phyloP scores from a whole-genome alignment of 2,329 filamentous ascomycete species.

The Cladosporium sp. region DNA sequence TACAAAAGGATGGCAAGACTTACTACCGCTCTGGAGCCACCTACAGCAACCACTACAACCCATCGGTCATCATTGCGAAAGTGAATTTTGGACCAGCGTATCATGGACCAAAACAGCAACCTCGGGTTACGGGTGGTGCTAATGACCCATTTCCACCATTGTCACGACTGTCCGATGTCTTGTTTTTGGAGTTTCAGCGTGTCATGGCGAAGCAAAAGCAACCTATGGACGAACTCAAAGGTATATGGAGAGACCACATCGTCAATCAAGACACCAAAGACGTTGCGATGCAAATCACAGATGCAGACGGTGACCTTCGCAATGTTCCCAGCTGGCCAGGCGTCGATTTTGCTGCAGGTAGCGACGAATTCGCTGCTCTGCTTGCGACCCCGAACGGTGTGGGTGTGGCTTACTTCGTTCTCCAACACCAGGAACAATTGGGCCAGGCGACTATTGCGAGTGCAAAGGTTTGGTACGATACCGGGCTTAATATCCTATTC shows the following conservation, averaged over 20 bases:
- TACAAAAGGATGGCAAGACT: not conserved
- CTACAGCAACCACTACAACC: constrained; percentile 2
- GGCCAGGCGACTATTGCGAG: constrained; percentile 11
- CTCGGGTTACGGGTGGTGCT: constrained; percentile 9
- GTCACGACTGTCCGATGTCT: constrained; percentile 15
- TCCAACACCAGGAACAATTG: constrained; percentile 17
- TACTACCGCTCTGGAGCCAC: not conserved
- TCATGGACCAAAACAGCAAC: not conserved
- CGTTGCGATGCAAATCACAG: not conserved
- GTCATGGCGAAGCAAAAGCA: constrained; percentile 5
- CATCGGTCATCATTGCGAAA: not conserved
- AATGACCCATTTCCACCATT: constrained; percentile 9
- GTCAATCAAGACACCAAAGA: constrained; percentile 2
- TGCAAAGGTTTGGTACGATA: constrained; percentile 1
- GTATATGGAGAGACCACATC: not conserved
- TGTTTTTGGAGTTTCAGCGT: constrained; percentile 15
- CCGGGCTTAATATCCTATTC: not conserved
- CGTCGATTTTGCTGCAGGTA: not conserved
- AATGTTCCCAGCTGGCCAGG: not conserved
- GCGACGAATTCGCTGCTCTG: constrained; percentile 12
- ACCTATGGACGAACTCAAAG: not conserved
- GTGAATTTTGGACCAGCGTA: not conserved
- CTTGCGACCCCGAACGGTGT: constrained; percentile 15
- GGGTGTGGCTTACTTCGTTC: constrained; percentile 14
- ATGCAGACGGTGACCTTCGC: not conserved